Evolutionary conservation across 257 asterid species (phyloP), one percentile per base, ranked within the genome.

Genomic region (Fraxinus cuspidata): DNA sequence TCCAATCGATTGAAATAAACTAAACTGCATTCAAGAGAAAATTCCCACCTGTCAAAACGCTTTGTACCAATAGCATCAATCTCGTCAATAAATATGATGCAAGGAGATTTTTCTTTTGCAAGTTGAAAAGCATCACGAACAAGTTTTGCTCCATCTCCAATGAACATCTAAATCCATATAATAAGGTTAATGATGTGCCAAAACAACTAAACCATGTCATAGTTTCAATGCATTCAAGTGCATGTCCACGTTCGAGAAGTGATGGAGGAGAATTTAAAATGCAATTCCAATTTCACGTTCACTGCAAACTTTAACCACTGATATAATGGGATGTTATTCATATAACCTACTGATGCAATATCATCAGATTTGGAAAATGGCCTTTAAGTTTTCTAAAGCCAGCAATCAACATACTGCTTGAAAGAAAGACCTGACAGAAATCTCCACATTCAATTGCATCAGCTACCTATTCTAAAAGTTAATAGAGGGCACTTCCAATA

Each of bases 21-120:
- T 1, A 37, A 81, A 25, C 71, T 72, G 72, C 56, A 47, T 9
- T n/a, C 12, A 28, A 25, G 19, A 72, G 75, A 42, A 63, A 69
- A 2, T 74, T 68, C 37, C 0, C 72, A 92, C 97, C 97, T 92
- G 76, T 91, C 97, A 75, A 93, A 93, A 38, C 98, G 97, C 79
- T 93, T 93, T 68, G 97, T 91, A 72, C 97, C 97, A 77, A 93
- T 93, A 68, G 97, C 98, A 86, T 94, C 98, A 77, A 94, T 94
- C 82, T 94, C 98, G 78, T 94, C 98, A 75, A 94, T 94, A 81
- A 94, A 94, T 76, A 92, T 94, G 83, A 92, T 92, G 85, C 98
- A 94, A 32, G 98, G 98, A 71, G 98, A 90, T 74, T 94, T 94
- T 81, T 94, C 98, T 82, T 94, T 94, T 40, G 98, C 98, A 51